These are phyloP conservation scores for Phytopythium chamaehyphon DNA, from an alignment of 352 stramenopile genomes.

Conservation along the genomic window DNA sequence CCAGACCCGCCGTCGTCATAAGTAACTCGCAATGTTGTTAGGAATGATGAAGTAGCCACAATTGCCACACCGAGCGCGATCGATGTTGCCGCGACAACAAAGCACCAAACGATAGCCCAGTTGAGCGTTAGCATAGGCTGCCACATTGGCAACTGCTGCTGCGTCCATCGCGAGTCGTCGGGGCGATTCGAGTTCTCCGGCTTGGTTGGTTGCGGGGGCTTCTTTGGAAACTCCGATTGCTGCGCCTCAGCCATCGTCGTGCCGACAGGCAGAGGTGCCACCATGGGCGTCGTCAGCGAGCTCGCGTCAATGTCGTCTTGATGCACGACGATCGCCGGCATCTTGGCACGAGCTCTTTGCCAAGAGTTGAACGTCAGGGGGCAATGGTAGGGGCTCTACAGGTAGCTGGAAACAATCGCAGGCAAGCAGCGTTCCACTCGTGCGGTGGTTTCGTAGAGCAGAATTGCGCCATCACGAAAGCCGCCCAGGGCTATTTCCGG, in stretches of 20 bases:
- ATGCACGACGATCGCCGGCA: slow-evolving; percentile 18
- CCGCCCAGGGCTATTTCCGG: no score
- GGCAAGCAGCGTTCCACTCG: no score
- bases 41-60: slow-evolving; percentile 33
- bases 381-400: no score
- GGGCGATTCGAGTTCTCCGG: slow-evolving; percentile 36
- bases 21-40: slow-evolving; percentile 56
- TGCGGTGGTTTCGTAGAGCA: no score
- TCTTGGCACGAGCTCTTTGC: background rate
- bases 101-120: slow-evolving; percentile 53
- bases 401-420: no score
- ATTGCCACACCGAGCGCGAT: slow-evolving; percentile 47
- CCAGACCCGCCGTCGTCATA: slow-evolving; percentile 43
- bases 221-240: background rate
- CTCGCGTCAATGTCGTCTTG: slow-evolving; percentile 9
- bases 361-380: no score
- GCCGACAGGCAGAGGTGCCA: background rate
- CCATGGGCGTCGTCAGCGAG: slow-evolving; percentile 4
- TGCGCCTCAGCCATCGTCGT: slow-evolving; percentile 4
- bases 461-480: no score
- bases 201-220: background rate
- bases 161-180: slow-evolving; percentile 44
- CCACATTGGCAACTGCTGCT: slow-evolving; percentile 72
- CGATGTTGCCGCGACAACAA: slow-evolving; percentile 35
- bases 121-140: slow-evolving; percentile 68